Conservation (phyloP, 148 eudicot genomes). For the Pouteria glomerata region DNA sequence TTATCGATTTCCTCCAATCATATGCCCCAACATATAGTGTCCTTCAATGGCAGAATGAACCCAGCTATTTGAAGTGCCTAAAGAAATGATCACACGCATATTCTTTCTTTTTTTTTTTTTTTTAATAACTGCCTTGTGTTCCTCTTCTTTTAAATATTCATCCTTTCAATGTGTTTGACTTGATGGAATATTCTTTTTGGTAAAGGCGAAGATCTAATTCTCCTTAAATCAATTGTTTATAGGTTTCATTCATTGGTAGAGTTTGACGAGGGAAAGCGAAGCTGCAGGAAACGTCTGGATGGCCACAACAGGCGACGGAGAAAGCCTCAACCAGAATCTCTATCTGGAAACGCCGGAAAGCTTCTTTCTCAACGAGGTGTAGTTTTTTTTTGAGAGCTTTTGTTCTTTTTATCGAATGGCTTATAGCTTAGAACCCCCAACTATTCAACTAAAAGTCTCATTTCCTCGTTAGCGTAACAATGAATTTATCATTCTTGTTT, state of each 20-base stretch:
- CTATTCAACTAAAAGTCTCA: too few species aligned
- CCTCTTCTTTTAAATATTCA: background rate
- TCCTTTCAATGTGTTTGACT: too few species aligned
- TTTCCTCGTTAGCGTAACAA: background rate
- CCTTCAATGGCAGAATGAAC: too few species aligned
- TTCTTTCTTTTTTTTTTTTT: too few species aligned
- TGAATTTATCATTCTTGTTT: background rate
- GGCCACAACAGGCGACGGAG: constrained; percentile 67
- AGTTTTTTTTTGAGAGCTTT: background rate
- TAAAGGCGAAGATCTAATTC: background rate
- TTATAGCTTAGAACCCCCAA: background rate
- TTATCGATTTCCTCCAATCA: too few species aligned
- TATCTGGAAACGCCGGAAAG: constrained; percentile 30
- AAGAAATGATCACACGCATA: too few species aligned
- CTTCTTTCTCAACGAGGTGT: constrained; percentile 54
- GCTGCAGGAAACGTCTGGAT: constrained; percentile 69
- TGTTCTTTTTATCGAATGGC: background rate
- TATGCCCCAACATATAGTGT: too few species aligned
- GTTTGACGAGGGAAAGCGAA: constrained; percentile 62
- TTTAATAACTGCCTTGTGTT: background rate
- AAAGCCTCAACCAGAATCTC: constrained; percentile 72
- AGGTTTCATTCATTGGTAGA: constrained; percentile 81
- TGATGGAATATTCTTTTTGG: background rate
- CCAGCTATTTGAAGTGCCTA: too few species aligned
- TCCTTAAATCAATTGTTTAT: constrained; percentile 1